Evolutionary conservation across 805 yeast species (phyloP), one percentile per base, ranked within the genome.

Genomic region (Kuraishia borneana): DNA sequence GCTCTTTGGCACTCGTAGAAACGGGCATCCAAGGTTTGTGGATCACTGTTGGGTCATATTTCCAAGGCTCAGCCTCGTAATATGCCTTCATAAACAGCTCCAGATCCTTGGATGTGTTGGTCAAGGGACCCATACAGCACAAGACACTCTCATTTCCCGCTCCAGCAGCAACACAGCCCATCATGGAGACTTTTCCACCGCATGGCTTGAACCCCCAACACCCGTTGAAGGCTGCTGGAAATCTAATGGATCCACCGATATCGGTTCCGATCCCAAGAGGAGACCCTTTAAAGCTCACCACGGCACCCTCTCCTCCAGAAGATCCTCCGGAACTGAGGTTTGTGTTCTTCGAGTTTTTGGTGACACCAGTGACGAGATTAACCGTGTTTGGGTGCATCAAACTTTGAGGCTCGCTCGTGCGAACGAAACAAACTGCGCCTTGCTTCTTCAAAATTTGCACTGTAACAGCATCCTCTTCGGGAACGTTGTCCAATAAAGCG

Each of bases 301-400:
- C 50, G 0, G 81, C 74, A 42, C 83, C 82, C 51, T 77, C 85
- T 39, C 85, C 85, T 26, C 81, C 78, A 3, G 82, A 73, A 1
- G 81, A 73, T n/a, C 85, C 85, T 41, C 85, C 84, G 2, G 80
- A 65, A 14, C 80, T 68, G 38, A 76, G 58, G 18, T 63, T 54
- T 26, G 75, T 59, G 43, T 78, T 77, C 53, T 60, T 55, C 1
- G 82, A 71, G 47, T 77, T 77, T 47, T 69, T 60, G 5, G 81
- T 63, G 41, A 73, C 60, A 5, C 83, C 83, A 30, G 61, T 65
- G 46, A 77, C 62, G 54, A 72, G 71, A 51, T 76, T 75, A 46
- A 62, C 58, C 18, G 82, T 69, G 50, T 75, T 80, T 47, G 74
- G 56, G 44, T 77, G 83, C 85, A 78, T 78, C 50, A 78, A 56